phyloP scores from a whole-genome alignment of 495 filamentous ascomycete genomes.

The Neurospora sp. region DNA sequence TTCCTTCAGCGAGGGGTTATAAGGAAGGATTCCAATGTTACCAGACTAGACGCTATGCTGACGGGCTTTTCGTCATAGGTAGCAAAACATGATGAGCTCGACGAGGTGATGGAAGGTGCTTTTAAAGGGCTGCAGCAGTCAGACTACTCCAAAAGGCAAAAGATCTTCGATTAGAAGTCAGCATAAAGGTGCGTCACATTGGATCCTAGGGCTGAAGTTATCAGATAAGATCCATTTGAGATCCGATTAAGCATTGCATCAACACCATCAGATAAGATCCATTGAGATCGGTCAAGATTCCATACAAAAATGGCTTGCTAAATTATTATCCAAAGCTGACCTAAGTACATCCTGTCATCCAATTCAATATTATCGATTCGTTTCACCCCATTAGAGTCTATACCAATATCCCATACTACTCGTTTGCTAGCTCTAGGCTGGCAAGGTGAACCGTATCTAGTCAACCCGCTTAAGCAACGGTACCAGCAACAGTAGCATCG shows the following conservation, averaged over 20 bases:
- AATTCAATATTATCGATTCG: background rate
- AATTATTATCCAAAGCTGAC: background rate
- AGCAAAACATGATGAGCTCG: too few relatives aligned
- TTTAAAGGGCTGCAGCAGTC: too few relatives aligned
- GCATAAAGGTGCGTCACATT: too few relatives aligned
- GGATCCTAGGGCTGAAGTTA: background rate
- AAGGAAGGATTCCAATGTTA: background rate
- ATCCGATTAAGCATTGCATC: background rate
- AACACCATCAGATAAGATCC: background rate
- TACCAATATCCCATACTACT: background rate
- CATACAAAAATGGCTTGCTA: background rate
- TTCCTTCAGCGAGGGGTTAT: background rate
- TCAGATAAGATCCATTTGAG: background rate
- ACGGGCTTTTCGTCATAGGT: too few relatives aligned
- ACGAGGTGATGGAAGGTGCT: too few relatives aligned
- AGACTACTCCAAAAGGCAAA: too few relatives aligned
- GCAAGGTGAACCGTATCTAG: background rate
- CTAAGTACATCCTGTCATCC: background rate
- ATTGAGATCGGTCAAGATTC: background rate
- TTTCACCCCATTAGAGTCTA: background rate
- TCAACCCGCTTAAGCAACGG: constrained; percentile 19
- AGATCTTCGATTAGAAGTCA: too few relatives aligned
- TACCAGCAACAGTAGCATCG: constrained; percentile 17
- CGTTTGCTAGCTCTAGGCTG: background rate
- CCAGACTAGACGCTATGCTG: too few relatives aligned